Percentiles rank a stretch among this genome's conserved stretches.
Conservation (phyloP, 495 filamentous ascomycete species). For the Xylaria bambusicola region DNA sequence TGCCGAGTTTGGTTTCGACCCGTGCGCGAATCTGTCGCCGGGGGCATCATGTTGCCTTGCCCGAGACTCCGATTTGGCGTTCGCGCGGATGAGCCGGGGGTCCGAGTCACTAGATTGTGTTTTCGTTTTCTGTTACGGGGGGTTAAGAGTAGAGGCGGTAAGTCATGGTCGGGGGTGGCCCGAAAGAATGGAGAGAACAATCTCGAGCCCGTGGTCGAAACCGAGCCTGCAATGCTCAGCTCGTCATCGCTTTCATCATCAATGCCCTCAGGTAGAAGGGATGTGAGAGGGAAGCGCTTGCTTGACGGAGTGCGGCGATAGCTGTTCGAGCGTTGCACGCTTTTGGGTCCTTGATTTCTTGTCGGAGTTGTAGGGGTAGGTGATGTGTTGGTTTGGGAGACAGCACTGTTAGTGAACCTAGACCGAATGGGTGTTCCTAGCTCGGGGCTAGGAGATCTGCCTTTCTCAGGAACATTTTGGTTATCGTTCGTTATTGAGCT, state of each 20-base stretch:
- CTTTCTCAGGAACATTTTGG: not conserved
- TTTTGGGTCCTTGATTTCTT: slow-evolving; percentile 13
- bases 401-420: not conserved
- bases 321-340: slow-evolving; percentile 2
- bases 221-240: slow-evolving; percentile 24
- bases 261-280: slow-evolving; percentile 26
- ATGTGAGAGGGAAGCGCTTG: slow-evolving; percentile 23
- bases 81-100: slow-evolving; percentile 6
- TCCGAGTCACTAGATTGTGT: not conserved
- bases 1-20: slow-evolving; percentile 5
- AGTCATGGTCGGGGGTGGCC: not conserved
- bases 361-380: slow-evolving; percentile 28
- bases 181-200: slow-evolving; percentile 11
- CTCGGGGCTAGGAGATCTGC: slow-evolving; percentile 15
- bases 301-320: slow-evolving; percentile 16
- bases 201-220: slow-evolving; percentile 17
- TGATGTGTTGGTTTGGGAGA: not conserved
- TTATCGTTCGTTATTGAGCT: not conserved
- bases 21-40: slow-evolving; percentile 26
- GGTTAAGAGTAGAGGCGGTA: slow-evolving; percentile 14
- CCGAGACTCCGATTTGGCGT: slow-evolving; percentile 18
- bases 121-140: slow-evolving; percentile 19
- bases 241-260: slow-evolving; percentile 32
- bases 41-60: not conserved
- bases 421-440: slow-evolving; percentile 4